Conservation (phyloP, 2,329 filamentous ascomycete species). For the Eutypella sp. region DNA sequence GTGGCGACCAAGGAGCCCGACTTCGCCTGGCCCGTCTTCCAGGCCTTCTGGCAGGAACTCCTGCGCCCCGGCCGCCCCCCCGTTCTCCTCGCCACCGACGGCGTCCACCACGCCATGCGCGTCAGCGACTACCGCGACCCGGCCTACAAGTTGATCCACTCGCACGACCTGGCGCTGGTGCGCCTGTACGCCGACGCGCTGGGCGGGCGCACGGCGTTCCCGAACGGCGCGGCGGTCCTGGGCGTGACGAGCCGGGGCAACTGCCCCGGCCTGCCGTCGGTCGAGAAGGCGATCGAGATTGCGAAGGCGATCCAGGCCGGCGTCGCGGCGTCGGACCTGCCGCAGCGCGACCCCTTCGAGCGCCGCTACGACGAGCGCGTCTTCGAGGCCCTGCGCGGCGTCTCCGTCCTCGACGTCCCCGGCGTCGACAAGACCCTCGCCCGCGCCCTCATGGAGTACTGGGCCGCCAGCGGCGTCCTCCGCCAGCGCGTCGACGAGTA, state of each 20-base stretch:
- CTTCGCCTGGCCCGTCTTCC: constrained; percentile 73
- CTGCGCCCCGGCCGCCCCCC: constrained; percentile 40
- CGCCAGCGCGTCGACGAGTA: constrained; percentile 64
- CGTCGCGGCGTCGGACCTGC: constrained; percentile 20
- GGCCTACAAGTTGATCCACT: constrained; percentile 70
- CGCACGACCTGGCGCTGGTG: constrained; percentile 76
- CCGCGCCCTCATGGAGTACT: constrained; percentile 83
- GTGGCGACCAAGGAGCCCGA: constrained; percentile 70
- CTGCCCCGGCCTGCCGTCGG: constrained; percentile 54
- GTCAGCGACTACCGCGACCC: constrained; percentile 69
- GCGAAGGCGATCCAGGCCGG: constrained; percentile 39
- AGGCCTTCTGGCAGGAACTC: constrained; percentile 78
- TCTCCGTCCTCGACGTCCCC: constrained; percentile 52
- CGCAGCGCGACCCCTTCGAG: constrained; percentile 46
- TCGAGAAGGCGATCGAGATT: constrained; percentile 63
- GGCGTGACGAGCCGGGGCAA: constrained; percentile 73
- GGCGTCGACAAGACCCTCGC: constrained; percentile 72
- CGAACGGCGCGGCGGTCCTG: constrained; percentile 75
- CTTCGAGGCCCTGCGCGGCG: constrained; percentile 46
- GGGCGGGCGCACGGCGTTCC: constrained; percentile 49
- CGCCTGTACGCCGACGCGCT: constrained; percentile 71
- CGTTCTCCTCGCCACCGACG: constrained; percentile 74
- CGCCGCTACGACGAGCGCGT: constrained; percentile 53
- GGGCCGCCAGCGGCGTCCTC: constrained; percentile 78
- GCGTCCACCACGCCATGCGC: constrained; percentile 76